These are phyloP conservation scores for Canavalia ensiformis DNA, from an alignment of 306 rosid genomes.

Conservation along the genomic window DNA sequence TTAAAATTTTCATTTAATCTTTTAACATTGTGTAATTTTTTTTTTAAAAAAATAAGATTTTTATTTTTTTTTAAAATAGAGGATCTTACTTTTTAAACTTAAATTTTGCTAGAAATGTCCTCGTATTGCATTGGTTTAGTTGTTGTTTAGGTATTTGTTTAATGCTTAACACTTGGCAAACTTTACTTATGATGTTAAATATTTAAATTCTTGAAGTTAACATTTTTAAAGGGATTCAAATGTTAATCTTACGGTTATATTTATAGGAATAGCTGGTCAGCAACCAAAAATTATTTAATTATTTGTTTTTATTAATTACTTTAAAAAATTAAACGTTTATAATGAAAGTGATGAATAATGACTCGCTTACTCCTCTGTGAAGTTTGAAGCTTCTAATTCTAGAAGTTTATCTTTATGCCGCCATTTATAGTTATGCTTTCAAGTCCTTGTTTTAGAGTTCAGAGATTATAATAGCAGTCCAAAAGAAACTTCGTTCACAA, in stretches of 20 bases:
- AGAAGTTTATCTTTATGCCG: not conserved
- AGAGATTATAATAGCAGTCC: not conserved
- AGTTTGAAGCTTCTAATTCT: not conserved
- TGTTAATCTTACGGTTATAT: not conserved
- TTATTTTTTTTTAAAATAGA: too few species aligned
- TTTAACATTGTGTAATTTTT: too few species aligned
- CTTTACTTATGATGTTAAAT: not conserved
- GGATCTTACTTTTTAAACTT: too few species aligned
- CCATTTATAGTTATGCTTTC: not conserved
- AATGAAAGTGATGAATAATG: not conserved
- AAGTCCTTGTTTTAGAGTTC: not conserved
- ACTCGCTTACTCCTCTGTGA: not conserved
- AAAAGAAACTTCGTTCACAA: too few species aligned
- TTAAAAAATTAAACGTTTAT: not conserved
- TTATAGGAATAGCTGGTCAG: not conserved
- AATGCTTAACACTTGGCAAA: not conserved
- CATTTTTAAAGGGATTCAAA: too few species aligned
- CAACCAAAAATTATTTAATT: not conserved
- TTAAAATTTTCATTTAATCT: too few species aligned
- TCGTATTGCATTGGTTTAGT: not conserved
- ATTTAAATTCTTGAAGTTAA: not conserved
- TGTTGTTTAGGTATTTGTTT: not conserved
- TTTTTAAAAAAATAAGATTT: too few species aligned
- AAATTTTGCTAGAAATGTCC: too few species aligned
- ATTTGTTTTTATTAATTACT: not conserved